Evolutionary conservation across 257 asterid genomes (phyloP).

Genomic region (Apocynum venetum): DNA sequence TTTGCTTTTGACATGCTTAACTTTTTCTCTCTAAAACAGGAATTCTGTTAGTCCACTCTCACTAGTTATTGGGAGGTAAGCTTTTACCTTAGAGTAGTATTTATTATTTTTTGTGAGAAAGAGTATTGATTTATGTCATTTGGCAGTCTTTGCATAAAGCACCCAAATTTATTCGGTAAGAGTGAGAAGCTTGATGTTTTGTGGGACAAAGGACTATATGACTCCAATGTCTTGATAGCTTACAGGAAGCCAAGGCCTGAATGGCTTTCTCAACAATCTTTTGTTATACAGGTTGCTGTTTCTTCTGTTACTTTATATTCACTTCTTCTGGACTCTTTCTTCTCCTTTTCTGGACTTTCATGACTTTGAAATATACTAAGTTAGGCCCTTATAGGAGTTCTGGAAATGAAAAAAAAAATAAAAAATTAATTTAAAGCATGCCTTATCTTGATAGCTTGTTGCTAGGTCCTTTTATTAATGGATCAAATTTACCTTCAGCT

Average conservation of each 20-base stretch:
- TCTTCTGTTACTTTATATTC: slow-evolving; percentile 20
- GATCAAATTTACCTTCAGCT: neutral
- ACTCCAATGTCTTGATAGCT: slow-evolving; percentile 74
- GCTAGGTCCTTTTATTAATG: neutral
- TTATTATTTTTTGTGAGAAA: neutral
- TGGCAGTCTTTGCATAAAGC: slow-evolving; percentile 87
- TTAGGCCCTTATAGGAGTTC: neutral
- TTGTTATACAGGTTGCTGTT: slow-evolving; percentile 68
- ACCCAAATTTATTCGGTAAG: slow-evolving; percentile 90
- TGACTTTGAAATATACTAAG: neutral
- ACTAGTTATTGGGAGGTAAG: slow-evolving; percentile 84
- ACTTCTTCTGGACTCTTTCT: neutral
- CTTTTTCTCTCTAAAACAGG: slow-evolving; percentile 42
- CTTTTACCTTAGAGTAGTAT: neutral
- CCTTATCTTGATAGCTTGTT: neutral
- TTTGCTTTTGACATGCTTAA: slow-evolving; percentile 15
- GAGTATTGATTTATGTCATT: slow-evolving; percentile 13
- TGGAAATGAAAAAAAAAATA: neutral
- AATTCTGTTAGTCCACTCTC: slow-evolving; percentile 74
- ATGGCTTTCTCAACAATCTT: slow-evolving; percentile 83
- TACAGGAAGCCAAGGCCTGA: slow-evolving; percentile 87
- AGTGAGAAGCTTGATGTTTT: slow-evolving; percentile 92
- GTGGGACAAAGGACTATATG: slow-evolving; percentile 95
- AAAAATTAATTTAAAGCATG: neutral
- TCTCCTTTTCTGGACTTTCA: neutral